Evolutionary conservation across 768 basidiomycete species (phyloP).

Genomic region (Auriscalpium microsporum): DNA sequence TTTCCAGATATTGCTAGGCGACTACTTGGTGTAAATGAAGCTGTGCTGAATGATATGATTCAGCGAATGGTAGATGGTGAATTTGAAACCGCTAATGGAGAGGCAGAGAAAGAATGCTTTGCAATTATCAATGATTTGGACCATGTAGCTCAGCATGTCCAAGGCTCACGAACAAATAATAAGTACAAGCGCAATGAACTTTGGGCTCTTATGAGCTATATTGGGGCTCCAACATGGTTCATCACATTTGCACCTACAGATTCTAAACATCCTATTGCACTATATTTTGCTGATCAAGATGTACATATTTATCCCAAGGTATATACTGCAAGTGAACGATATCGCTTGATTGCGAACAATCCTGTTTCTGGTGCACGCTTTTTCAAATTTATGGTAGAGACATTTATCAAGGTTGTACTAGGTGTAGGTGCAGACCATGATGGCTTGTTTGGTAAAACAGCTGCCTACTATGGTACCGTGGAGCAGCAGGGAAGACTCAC

Average conservation of each 20-base stretch:
- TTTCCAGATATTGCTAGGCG: slow-evolving; percentile 6
- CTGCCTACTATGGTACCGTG: slow-evolving; percentile 15
- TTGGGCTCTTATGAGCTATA: slow-evolving; percentile 8
- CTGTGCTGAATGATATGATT: slow-evolving; percentile 1
- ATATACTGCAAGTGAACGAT: not conserved
- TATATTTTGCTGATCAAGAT: slow-evolving; percentile 12
- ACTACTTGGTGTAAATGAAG: not conserved
- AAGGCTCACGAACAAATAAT: slow-evolving; percentile 7
- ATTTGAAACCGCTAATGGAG: slow-evolving; percentile 1
- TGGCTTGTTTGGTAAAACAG: slow-evolving; percentile 14
- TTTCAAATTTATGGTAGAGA: slow-evolving; percentile 13
- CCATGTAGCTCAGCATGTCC: slow-evolving; percentile 8
- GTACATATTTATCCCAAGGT: not conserved
- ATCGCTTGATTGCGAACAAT: slow-evolving; percentile 4
- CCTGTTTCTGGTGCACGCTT: slow-evolving; percentile 14
- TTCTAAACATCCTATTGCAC: slow-evolving; percentile 13
- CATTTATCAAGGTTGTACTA: not conserved
- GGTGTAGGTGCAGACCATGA: not conserved
- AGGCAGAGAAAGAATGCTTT: slow-evolving; percentile 6
- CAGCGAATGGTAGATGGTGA: not conserved
- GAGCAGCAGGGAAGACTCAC: slow-evolving; percentile 8
- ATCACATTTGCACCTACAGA: slow-evolving; percentile 18
- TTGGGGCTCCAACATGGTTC: slow-evolving; percentile 16
- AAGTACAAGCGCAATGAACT: slow-evolving; percentile 15
- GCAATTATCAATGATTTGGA: slow-evolving; percentile 9